These are phyloP conservation scores for Chloris gayana DNA, from an alignment of 176 grass and related monocot species.

Conservation along the genomic window DNA sequence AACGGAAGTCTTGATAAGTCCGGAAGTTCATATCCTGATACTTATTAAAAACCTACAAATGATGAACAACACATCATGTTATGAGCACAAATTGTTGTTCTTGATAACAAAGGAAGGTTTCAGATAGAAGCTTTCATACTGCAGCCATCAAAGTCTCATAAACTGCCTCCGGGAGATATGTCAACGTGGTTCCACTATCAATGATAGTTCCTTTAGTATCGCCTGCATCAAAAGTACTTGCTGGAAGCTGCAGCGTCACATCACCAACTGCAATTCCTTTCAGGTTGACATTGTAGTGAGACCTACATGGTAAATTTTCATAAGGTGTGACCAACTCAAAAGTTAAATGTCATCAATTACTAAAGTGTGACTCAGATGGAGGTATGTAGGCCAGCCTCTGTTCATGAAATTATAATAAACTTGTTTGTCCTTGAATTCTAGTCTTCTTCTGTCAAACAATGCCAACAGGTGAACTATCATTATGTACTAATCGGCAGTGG, in stretches of 20 bases:
- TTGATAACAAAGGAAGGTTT: not conserved
- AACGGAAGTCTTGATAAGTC: constrained; percentile 59
- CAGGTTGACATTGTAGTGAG: constrained; percentile 92
- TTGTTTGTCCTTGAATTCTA: not conserved
- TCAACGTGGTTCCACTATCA: constrained; percentile 92
- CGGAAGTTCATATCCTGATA: constrained; percentile 49
- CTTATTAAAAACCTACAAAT: constrained; percentile 69
- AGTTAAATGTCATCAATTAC: constrained; percentile 2
- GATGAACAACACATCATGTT: constrained; percentile 29
- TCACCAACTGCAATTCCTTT: constrained; percentile 73
- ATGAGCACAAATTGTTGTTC: not conserved
- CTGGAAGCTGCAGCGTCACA: constrained; percentile 60
- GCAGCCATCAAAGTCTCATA: constrained; percentile 53
- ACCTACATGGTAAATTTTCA: constrained; percentile 52
- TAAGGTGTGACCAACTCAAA: not conserved
- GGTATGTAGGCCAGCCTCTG: not conserved
- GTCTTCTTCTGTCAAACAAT: not conserved
- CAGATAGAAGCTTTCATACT: constrained; percentile 47
- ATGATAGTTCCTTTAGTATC: constrained; percentile 82
- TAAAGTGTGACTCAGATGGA: not conserved
- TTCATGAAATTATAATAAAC: not conserved
- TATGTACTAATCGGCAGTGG: not conserved
- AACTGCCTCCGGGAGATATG: constrained; percentile 75
- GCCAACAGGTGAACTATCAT: not conserved
- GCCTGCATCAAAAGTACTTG: constrained; percentile 52